phyloP scores from a whole-genome alignment of 805 yeast genomes.

The Candida ortonii region DNA sequence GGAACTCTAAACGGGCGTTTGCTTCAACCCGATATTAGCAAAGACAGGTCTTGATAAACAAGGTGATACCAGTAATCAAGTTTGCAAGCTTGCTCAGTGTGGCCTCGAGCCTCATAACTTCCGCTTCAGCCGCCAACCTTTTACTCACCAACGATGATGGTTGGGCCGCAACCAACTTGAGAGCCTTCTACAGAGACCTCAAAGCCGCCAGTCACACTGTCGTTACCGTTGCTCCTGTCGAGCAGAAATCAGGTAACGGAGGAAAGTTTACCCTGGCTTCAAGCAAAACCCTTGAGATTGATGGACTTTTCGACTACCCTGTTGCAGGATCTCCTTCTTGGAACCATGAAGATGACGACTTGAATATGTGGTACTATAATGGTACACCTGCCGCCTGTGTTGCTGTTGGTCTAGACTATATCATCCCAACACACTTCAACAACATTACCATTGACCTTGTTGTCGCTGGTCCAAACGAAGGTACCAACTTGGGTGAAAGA shows the following conservation, averaged over 20 bases:
- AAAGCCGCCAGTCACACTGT: conserved; percentile 47
- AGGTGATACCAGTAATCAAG: too few species aligned
- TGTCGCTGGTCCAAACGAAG: conserved; percentile 54
- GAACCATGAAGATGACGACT: conserved; percentile 47
- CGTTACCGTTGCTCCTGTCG: conserved; percentile 49
- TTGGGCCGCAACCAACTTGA: conserved; percentile 56
- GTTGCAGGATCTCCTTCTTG: conserved; percentile 51
- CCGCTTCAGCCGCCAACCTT: conserved; percentile 38
- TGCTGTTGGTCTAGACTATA: conserved; percentile 46
- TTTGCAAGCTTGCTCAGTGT: conserved; percentile 5
- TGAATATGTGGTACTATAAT: conserved; percentile 51
- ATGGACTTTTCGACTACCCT: conserved; percentile 48
- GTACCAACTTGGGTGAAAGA: conserved; percentile 44
- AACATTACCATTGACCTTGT: conserved; percentile 46
- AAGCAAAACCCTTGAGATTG: conserved; percentile 37
- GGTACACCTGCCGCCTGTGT: conserved; percentile 56
- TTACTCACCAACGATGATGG: conserved; percentile 56
- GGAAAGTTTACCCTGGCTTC: conserved; percentile 49
- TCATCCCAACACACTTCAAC: conserved; percentile 44
- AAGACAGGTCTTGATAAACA: too few species aligned
- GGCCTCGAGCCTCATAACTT: conserved; percentile 4
- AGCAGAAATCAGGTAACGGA: conserved; percentile 52
- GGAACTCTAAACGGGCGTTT: too few species aligned
- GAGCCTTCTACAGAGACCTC: conserved; percentile 51
- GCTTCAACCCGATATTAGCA: too few species aligned